Evolutionary conservation across 208 protist genomes (phyloP).

Genomic region (Crithidia sp.): DNA sequence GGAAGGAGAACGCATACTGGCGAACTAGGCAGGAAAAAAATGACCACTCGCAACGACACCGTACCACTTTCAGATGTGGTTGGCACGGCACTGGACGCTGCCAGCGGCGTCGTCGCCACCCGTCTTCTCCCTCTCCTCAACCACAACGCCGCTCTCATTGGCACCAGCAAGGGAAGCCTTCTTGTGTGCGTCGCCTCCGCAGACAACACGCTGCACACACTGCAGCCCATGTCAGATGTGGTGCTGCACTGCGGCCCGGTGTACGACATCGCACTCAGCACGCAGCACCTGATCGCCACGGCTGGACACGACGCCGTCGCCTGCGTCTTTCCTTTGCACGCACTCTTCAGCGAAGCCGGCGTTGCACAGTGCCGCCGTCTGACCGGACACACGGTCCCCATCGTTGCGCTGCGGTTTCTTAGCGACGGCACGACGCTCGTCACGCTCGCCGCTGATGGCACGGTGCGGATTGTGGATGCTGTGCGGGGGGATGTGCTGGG

Average conservation of each 20-base stretch:
- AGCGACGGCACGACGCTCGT: constrained; percentile 30
- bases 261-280: constrained; percentile 52
- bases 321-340: constrained; percentile 48
- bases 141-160: constrained; percentile 14
- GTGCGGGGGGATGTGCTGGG: constrained; percentile 31
- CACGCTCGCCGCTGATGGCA: constrained; percentile 30
- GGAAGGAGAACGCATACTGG: no score
- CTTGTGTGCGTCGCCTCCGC: constrained; percentile 14
- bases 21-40: not conserved
- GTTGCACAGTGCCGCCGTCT: constrained; percentile 35
- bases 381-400: constrained; percentile 56
- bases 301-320: constrained; percentile 70
- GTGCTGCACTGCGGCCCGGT: constrained; percentile 70
- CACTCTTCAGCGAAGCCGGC: constrained; percentile 26
- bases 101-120: constrained; percentile 21
- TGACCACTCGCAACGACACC: not conserved
- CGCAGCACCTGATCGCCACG: constrained; percentile 58
- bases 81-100: constrained; percentile 17
- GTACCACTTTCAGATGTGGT: constrained; percentile 3
- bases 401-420: constrained; percentile 36
- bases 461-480: constrained; percentile 47
- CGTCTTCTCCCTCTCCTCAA: constrained; percentile 13
- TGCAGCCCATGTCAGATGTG: constrained; percentile 31
- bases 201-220: not conserved
- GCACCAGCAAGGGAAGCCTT: constrained; percentile 28